Percentiles rank a stretch among this genome's conserved stretches.
phyloP scores from a whole-genome alignment of 1,284 basidiomycete species.

The Tetrapyrgos nigripes region DNA sequence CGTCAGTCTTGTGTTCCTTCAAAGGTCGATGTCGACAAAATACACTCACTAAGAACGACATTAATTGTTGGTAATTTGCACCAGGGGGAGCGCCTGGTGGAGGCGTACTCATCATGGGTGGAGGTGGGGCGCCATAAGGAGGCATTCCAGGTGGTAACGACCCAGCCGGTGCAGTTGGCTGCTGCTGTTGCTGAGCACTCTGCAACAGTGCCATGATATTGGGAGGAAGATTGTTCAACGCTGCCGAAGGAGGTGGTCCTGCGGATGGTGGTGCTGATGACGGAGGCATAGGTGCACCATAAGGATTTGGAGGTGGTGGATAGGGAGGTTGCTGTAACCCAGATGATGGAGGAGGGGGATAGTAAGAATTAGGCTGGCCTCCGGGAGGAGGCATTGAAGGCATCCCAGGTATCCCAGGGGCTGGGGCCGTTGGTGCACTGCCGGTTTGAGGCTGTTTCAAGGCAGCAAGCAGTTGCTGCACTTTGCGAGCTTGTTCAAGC shows the following conservation, averaged over 20 bases:
- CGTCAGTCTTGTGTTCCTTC: neutral
- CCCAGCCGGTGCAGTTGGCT: constrained; percentile 45
- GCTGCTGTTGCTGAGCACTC: constrained; percentile 48
- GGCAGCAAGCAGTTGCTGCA: constrained; percentile 81
- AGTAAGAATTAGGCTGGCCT: constrained; percentile 43
- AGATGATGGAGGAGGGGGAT: constrained; percentile 46
- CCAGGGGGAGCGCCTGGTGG: neutral
- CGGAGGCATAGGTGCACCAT: constrained; percentile 41
- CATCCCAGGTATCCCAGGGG: constrained; percentile 37
- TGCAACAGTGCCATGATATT: constrained; percentile 71
- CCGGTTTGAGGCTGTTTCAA: constrained; percentile 66
- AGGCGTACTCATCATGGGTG: constrained; percentile 12
- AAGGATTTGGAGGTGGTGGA: constrained; percentile 40
- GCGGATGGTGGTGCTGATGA: constrained; percentile 43
- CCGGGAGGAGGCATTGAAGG: constrained; percentile 43
- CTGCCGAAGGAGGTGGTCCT: constrained; percentile 34
- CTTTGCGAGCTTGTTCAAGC: constrained; percentile 81
- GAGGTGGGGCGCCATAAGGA: constrained; percentile 8
- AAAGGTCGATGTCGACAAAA: too few relatives aligned
- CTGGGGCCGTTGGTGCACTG: constrained; percentile 33
- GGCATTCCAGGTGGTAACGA: constrained; percentile 25
- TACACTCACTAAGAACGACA: constrained; percentile 13
- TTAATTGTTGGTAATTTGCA: constrained; percentile 11
- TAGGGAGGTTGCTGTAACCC: constrained; percentile 40
- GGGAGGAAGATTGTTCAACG: constrained; percentile 56